A percentile compares a stretch with the other conserved stretches of the same genome.
Evolutionary conservation across 169 alveolate species (phyloP).

Genomic region (Theileria parva): DNA sequence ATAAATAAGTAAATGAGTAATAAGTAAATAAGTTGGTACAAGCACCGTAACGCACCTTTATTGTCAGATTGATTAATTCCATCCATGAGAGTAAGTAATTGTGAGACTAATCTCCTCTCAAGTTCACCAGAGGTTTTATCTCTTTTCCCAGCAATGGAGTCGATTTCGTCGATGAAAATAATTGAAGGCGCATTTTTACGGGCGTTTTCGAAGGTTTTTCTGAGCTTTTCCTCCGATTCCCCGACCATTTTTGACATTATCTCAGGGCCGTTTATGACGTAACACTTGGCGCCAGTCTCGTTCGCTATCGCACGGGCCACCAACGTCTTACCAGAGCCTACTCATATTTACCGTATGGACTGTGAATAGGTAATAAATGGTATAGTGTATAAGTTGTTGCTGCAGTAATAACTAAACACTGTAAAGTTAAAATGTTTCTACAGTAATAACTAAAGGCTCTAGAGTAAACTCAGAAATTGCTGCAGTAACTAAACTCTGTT

Average conservation of each 20-base stretch:
- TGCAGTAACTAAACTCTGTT: background rate
- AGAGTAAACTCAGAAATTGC: background rate
- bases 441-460: background rate
- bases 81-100: conserved; percentile 85
- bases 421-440: no score
- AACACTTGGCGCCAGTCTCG: conserved; percentile 78
- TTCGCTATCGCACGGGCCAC: conserved; percentile 83
- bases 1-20: no score
- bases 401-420: background rate
- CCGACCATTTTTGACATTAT: conserved; percentile 83
- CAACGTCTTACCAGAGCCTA: conserved; percentile 76
- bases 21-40: no score
- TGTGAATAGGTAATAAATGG: no score
- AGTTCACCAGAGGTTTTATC: conserved; percentile 77
- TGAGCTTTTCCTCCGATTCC: conserved; percentile 83
- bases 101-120: conserved; percentile 81
- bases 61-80: conserved; percentile 48
- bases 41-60: conserved; percentile 4
- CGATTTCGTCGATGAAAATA: conserved; percentile 91
- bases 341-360: no score
- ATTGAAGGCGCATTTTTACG: conserved; percentile 75
- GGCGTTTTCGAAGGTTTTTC: conserved; percentile 81
- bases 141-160: conserved; percentile 86
- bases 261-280: conserved; percentile 77
- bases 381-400: no score